These are phyloP conservation scores for Linum trigynum DNA, from an alignment of 345 rosid species.

Conservation along the genomic window DNA sequence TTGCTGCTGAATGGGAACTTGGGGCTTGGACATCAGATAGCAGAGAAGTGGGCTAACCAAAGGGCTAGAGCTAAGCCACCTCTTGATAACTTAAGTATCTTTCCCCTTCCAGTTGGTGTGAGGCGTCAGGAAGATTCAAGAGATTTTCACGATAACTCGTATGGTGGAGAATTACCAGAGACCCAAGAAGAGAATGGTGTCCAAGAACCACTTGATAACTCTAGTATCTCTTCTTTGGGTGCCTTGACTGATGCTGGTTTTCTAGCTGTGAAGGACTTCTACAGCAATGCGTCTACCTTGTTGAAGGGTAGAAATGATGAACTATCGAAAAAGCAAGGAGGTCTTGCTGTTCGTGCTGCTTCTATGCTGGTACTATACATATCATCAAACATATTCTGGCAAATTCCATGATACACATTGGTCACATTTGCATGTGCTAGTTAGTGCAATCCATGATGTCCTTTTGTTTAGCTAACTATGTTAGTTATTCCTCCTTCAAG, in stretches of 20 bases:
- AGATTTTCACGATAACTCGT: constrained; percentile 19
- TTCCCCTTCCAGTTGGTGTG: constrained; percentile 82
- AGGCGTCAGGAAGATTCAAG: constrained; percentile 44
- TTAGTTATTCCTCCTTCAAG: no score
- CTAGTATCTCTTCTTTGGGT: constrained; percentile 34
- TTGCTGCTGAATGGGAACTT: constrained; percentile 50
- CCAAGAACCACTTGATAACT: constrained; percentile 28
- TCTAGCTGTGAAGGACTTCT: constrained; percentile 44
- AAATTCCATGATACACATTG: neutral
- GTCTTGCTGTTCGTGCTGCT: constrained; percentile 79
- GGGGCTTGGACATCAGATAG: constrained; percentile 61
- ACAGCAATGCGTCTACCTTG: constrained; percentile 43
- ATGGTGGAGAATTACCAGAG: constrained; percentile 22
- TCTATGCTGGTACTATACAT: constrained; percentile 77
- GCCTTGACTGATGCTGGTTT: constrained; percentile 36
- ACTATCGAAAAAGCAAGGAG: constrained; percentile 55
- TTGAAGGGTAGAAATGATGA: constrained; percentile 51
- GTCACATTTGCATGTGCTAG: neutral
- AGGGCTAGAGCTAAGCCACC: constrained; percentile 44
- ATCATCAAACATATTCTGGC: neutral
- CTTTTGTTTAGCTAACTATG: neutral
- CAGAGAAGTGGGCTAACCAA: constrained; percentile 61
- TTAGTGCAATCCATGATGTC: neutral
- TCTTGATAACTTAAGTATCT: constrained; percentile 47
- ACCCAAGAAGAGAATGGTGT: constrained; percentile 30